Base-by-base conservation (phyloP, 192 early-diverging fungal species). In the Coemansia sp. region DNA sequence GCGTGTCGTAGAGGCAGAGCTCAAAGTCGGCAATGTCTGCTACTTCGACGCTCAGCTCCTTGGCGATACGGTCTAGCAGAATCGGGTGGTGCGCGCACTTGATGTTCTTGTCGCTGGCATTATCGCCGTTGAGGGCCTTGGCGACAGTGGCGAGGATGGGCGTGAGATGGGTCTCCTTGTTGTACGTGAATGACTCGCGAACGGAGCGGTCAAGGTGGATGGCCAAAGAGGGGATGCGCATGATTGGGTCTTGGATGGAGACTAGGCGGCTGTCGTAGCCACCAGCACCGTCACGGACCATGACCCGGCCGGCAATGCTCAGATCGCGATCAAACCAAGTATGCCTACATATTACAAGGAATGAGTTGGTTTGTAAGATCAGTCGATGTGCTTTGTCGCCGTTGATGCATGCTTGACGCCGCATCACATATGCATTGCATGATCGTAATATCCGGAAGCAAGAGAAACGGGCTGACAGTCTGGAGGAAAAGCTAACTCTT, bases 291-390 rank as follows among this genome's bases (percentile, higher is more conserved):
- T 84, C 84, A 58, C 89, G 86, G 52, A 98, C 87, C 73, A 99
- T 80, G 30, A 96, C 94, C 42, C 96, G 91, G 26, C 98, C 98
- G 64, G 98, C 97, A 62, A 99, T 82, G 75, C 89, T 90, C 66
- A 99, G 84, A 82, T 99, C 98, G 70, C 98, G 91, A 76, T 99
- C 98, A 76, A 99, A 99, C 98, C 98, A 99, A 32, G 98, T 96
- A 78, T 97, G 89, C 93, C 91, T 91, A 77, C 44, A 73, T 32
- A 17, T 33, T 16, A 33, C 23, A 16, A 37, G 53, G 49, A 16
- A n/a, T 6, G 14, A 58, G 30, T 16, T 0, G 35, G 13, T 33
- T n/a, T 58, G 55, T 32, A 33, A 4, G 16, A 32, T 58, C 30
- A 58, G 55, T 17, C 28, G 47, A 49, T 33, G 28, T 17, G 28